A percentile compares a stretch with the other conserved stretches of the same genome.
These are phyloP conservation scores for Aspergillus spinulosporus DNA, from an alignment of 2,329 filamentous ascomycete genomes.

Conservation along the genomic window DNA sequence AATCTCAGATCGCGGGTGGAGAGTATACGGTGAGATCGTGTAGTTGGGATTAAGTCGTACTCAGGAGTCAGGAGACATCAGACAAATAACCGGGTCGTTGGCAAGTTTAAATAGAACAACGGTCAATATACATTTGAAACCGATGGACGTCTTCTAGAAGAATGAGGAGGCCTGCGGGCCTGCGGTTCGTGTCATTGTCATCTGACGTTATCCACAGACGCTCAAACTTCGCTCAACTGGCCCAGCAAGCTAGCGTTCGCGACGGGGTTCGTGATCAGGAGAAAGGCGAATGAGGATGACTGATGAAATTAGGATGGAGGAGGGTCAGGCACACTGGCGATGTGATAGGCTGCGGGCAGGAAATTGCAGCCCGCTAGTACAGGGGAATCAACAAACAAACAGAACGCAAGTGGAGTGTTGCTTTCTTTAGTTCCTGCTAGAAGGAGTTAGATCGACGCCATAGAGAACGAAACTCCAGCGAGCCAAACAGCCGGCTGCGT, in stretches of 20 bases:
- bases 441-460: conserved; percentile 1
- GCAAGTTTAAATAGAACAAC: conserved; percentile 2
- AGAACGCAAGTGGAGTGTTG: conserved; percentile 8
- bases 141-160: not conserved
- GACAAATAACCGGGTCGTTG: not conserved
- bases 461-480: conserved; percentile 6
- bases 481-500: conserved; percentile 9
- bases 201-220: too few relatives aligned
- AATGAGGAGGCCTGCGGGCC: not conserved
- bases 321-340: conserved; percentile 14
- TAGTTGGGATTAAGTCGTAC: not conserved
- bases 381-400: conserved; percentile 20
- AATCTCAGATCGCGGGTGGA: too few relatives aligned
- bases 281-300: conserved; percentile 10
- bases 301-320: conserved; percentile 12
- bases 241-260: not conserved
- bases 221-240: not conserved
- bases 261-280: conserved; percentile 2
- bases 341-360: conserved; percentile 16
- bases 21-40: too few relatives aligned
- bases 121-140: not conserved
- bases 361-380: not conserved
- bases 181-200: not conserved
- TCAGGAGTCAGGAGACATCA: not conserved
- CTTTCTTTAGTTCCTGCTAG: conserved; percentile 8